These are phyloP conservation scores for Pichia sporocuriosa DNA, from an alignment of 805 yeast species.

Conservation along the genomic window DNA sequence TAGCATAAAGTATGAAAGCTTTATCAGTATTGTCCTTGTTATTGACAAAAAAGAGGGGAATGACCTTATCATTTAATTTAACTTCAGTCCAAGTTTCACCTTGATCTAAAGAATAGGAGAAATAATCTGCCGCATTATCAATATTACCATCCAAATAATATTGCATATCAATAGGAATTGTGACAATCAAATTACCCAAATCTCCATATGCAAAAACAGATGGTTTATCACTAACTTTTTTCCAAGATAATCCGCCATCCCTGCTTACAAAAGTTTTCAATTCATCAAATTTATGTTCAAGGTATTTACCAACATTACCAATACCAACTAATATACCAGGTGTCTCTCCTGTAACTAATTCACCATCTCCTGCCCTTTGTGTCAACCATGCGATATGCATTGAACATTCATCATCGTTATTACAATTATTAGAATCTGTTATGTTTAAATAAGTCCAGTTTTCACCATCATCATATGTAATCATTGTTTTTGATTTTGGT, in stretches of 20 bases:
- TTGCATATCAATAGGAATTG: conserved; percentile 37
- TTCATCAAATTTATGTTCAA: conserved; percentile 27
- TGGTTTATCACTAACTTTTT: conserved; percentile 44
- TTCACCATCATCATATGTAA: conserved; percentile 47
- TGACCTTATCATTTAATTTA: conserved; percentile 36
- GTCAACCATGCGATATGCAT: conserved; percentile 33
- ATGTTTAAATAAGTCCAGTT: conserved; percentile 45
- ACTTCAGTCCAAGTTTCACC: conserved; percentile 58
- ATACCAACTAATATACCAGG: conserved; percentile 55
- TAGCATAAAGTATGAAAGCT: conserved; percentile 48
- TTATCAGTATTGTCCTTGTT: conserved; percentile 66
- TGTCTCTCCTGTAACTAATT: conserved; percentile 43
- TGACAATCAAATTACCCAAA: conserved; percentile 65
- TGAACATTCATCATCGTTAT: conserved; percentile 42
- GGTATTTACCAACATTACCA: conserved; percentile 71
- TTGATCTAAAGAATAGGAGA: conserved; percentile 59
- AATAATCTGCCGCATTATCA: conserved; percentile 24
- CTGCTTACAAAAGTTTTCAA: conserved; percentile 53
- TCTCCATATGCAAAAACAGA: conserved; percentile 62
- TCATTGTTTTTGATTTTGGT: conserved; percentile 26
- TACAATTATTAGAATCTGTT: conserved; percentile 38
- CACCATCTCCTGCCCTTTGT: conserved; percentile 36
- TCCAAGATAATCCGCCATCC: conserved; percentile 78
- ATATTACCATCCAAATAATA: conserved; percentile 22
- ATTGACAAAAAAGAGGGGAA: conserved; percentile 29